Evolutionary conservation across 2,329 filamentous ascomycete genomes (phyloP), one percentile per base, ranked within the genome.

Genomic region (Blumeria graminis): DNA sequence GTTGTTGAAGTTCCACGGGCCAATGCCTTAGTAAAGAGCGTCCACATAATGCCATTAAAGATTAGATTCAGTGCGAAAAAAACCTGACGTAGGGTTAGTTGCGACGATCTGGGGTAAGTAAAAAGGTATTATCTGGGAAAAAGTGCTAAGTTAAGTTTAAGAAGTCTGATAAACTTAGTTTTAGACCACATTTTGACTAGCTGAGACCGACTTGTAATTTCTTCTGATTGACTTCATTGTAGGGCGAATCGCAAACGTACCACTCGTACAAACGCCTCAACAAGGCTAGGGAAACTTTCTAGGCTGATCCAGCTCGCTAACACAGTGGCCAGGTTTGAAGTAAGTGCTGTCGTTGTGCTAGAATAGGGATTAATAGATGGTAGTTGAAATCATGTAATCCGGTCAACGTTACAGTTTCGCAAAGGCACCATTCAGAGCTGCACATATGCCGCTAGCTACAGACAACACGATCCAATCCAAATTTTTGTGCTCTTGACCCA

Each of bases 21-120:
- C n/a, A 90, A 76, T 55, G 85, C 85, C 54, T 78, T 76, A 6
- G 85, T 90, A 70, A 89, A 90, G 52, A 90, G 75, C 0, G 82
- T 80, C 85, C 85, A 90, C 85, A 90, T 90, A 68, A 65, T 63
- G 41, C 59, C 61, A 56, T 65, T 65, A 59, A 65, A 64, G 22
- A 64, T 57, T 5, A 65, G 51, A 34, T 65, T 90, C 11, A 89
- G 73, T 0, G 71, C 75, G 64, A 90, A 89, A 72, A 89, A 89
- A 45, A 76, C 69, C 65, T 66, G 18, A 16, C 14, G 35, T 48
- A 7, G 38, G 22, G 22, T 16, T 35, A n/a, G 16, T 11, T 43
- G 53, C 39, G 6, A 16, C 39, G 22, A 28, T 28, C 22, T 28
- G 22, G 22, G 22, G 22, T 28, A 28, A 28, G 22, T 1, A 28